phyloP scores from a whole-genome alignment of 2,329 filamentous ascomycete species.

The Aspergillus pseudonomiae region DNA sequence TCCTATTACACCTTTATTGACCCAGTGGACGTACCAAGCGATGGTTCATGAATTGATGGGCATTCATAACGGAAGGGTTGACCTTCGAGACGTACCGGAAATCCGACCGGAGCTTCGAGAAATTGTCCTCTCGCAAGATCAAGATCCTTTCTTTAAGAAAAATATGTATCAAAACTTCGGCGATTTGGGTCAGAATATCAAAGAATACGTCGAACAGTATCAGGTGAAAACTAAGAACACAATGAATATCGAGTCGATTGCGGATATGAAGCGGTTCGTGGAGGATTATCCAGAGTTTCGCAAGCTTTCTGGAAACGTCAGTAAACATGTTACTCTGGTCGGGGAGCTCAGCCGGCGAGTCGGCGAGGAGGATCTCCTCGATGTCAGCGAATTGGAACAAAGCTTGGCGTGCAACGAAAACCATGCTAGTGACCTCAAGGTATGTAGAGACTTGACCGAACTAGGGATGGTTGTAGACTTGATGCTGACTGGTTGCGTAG shows the following conservation, averaged over 20 bases:
- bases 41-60: conserved; percentile 98
- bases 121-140: conserved; percentile 92
- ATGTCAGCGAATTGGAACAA: conserved; percentile 96
- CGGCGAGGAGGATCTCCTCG: conserved; percentile 81
- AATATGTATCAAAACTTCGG: conserved; percentile 99
- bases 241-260: conserved; percentile 93
- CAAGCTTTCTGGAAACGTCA: conserved; percentile 95
- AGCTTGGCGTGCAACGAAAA: conserved; percentile 97
- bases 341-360: conserved; percentile 90
- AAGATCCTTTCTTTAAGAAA: conserved; percentile 98
- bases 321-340: conserved; percentile 95
- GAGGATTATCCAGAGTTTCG: conserved; percentile 98
- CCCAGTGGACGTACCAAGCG: conserved; percentile 99
- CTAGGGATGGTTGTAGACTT: background rate
- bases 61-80: conserved; percentile 92
- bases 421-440: conserved; percentile 87
- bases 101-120: conserved; percentile 86
- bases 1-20: conserved; percentile 88
- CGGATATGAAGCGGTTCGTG: conserved; percentile 98
- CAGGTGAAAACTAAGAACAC: conserved; percentile 97
- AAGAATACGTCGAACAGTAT: conserved; percentile 98
- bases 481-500: conserved; percentile 44
- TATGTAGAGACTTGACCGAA: conserved; percentile 42
- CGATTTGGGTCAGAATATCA: conserved; percentile 92
- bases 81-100: conserved; percentile 81